Conservation (phyloP, 2,329 filamentous ascomycete genomes). For the Emmonsia crescens region DNA sequence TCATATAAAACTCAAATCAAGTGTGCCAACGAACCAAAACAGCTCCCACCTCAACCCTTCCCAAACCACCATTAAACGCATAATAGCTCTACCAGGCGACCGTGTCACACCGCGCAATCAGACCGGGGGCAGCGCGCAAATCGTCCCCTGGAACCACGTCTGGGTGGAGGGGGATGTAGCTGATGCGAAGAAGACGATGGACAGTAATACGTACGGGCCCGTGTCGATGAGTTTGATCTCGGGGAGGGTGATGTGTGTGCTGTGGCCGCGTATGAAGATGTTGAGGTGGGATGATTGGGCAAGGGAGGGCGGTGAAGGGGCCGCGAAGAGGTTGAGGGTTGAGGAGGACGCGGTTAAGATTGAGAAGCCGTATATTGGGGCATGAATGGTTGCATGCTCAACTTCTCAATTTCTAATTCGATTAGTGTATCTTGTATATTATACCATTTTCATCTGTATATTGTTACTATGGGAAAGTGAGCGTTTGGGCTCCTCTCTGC, state of each 20-base stretch:
- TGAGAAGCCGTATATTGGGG: slow-evolving; percentile 3
- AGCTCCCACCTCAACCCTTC: slow-evolving; percentile 65
- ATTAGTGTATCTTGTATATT: background rate
- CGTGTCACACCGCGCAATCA: slow-evolving; percentile 50
- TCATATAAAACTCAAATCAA: background rate
- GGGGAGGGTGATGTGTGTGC: slow-evolving; percentile 60
- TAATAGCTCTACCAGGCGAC: slow-evolving; percentile 74
- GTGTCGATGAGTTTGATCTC: slow-evolving; percentile 64
- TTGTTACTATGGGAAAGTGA: background rate
- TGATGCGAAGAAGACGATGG: slow-evolving; percentile 54
- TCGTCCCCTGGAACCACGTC: slow-evolving; percentile 71
- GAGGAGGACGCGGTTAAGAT: slow-evolving; percentile 11
- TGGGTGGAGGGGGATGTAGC: slow-evolving; percentile 88
- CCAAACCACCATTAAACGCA: slow-evolving; percentile 63
- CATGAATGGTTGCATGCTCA: background rate
- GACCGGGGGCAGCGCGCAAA: slow-evolving; percentile 30
- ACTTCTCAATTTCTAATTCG: background rate
- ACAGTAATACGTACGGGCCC: slow-evolving; percentile 87
- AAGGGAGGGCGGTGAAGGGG: slow-evolving; percentile 17
- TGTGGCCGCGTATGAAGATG: slow-evolving; percentile 48
- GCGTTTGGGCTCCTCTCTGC: background rate
- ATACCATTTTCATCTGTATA: background rate
- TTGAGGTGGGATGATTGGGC: slow-evolving; percentile 31
- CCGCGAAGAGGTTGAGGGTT: slow-evolving; percentile 22
- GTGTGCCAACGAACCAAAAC: slow-evolving; percentile 9